Percentiles rank a stretch among this genome's conserved stretches.
phyloP scores from a whole-genome alignment of 768 basidiomycete species.

The Mycena filopes region DNA sequence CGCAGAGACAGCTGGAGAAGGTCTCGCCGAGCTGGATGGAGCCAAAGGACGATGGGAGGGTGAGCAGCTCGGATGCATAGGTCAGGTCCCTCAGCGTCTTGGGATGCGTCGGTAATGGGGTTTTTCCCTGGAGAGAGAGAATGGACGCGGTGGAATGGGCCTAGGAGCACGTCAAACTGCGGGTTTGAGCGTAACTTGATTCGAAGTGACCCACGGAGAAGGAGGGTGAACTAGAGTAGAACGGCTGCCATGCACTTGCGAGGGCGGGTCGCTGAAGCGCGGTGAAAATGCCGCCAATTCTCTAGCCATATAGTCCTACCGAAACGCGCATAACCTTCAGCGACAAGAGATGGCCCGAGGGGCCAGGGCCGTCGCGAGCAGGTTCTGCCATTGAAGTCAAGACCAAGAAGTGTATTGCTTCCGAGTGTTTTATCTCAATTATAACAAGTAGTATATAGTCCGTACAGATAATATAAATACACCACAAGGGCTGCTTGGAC shows the following conservation, averaged over 20 bases:
- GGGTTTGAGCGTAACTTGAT: background rate
- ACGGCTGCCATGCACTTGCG: conserved; percentile 85
- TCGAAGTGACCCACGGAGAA: conserved; percentile 66
- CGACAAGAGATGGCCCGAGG: conserved; percentile 70
- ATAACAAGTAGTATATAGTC: background rate
- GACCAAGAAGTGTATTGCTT: conserved; percentile 4
- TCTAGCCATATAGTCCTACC: conserved; percentile 55
- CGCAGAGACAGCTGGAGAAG: conserved; percentile 82
- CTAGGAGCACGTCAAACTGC: conserved; percentile 37
- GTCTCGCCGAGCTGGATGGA: conserved; percentile 91
- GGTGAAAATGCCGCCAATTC: background rate
- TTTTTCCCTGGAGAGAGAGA: conserved; percentile 77
- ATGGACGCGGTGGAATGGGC: conserved; percentile 82
- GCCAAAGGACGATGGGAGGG: conserved; percentile 86
- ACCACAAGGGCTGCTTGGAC: background rate
- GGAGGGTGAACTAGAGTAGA: conserved; percentile 84
- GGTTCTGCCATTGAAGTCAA: conserved; percentile 24
- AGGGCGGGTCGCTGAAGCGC: conserved; percentile 73
- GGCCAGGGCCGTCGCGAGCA: conserved; percentile 61
- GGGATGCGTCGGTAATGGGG: conserved; percentile 78
- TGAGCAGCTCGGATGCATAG: conserved; percentile 81
- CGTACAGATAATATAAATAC: conserved; percentile 19
- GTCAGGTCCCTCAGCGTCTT: conserved; percentile 88
- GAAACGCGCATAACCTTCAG: conserved; percentile 91
- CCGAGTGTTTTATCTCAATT: background rate